A percentile compares a stretch with the other conserved stretches of the same genome.
These are phyloP conservation scores for Kwoniella bestiolae DNA, from an alignment of 768 basidiomycete species.

Conservation along the genomic window DNA sequence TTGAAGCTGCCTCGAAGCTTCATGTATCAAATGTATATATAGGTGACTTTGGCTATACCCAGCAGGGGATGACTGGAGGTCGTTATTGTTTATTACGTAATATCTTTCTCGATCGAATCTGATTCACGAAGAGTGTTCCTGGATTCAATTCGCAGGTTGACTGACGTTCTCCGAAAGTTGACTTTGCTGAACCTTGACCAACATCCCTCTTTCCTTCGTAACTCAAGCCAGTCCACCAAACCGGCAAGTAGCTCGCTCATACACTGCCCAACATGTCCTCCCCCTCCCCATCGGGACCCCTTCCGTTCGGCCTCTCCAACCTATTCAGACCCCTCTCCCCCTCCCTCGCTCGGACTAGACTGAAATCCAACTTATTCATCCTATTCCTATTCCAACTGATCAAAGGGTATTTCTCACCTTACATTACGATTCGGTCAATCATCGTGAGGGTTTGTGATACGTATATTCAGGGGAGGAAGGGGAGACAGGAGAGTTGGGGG, in stretches of 20 bases:
- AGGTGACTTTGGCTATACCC: too few relatives aligned
- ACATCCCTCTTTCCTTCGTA: too few relatives aligned
- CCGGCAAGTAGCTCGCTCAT: too few relatives aligned
- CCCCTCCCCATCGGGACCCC: not conserved
- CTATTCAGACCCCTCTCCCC: slow-evolving; percentile 26
- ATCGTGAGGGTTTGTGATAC: slow-evolving; percentile 30
- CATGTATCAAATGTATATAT: too few relatives aligned
- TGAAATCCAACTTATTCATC: slow-evolving; percentile 47
- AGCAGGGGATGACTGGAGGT: too few relatives aligned
- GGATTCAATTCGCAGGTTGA: too few relatives aligned
- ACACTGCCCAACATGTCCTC: slow-evolving; percentile 5
- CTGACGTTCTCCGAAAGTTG: too few relatives aligned
- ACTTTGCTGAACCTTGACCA: too few relatives aligned
- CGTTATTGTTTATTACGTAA: too few relatives aligned
- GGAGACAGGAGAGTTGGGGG: slow-evolving; percentile 23
- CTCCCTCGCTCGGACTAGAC: slow-evolving; percentile 27
- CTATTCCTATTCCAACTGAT: slow-evolving; percentile 29
- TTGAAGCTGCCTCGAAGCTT: too few relatives aligned
- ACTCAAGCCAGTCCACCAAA: too few relatives aligned
- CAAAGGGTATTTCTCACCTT: slow-evolving; percentile 38
- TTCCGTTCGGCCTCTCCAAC: slow-evolving; percentile 18
- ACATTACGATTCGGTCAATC: slow-evolving; percentile 27
- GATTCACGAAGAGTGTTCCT: not conserved
- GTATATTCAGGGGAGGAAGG: slow-evolving; percentile 14
- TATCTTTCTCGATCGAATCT: not conserved